phyloP scores from a whole-genome alignment of 257 asterid genomes.

The Solanum pinnatisectum region DNA sequence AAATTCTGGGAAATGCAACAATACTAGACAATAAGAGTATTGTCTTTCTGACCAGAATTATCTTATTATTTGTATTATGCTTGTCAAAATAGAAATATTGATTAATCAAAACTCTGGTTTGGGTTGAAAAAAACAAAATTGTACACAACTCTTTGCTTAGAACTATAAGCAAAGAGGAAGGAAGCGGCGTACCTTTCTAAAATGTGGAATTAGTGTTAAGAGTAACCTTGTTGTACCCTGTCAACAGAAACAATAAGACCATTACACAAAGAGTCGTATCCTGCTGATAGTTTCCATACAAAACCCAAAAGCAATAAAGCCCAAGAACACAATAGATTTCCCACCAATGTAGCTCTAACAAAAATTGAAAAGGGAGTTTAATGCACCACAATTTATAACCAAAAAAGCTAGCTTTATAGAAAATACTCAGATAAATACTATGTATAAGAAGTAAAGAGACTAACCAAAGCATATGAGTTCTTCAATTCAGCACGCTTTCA shows the following conservation, averaged over 20 bases:
- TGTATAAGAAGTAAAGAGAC: background rate
- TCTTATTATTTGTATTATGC: background rate
- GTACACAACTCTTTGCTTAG: background rate
- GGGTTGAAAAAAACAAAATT: background rate
- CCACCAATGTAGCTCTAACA: background rate
- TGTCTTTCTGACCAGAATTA: background rate
- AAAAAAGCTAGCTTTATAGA: background rate
- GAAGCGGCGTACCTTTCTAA: conserved; percentile 62
- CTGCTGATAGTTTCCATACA: background rate
- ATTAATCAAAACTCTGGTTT: background rate
- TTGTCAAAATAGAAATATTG: background rate
- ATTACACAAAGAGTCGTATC: background rate
- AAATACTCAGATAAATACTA: background rate
- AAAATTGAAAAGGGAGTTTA: background rate
- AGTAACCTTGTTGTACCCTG: conserved; percentile 88
- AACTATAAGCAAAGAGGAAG: background rate
- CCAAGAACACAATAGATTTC: background rate
- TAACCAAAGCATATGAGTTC: background rate
- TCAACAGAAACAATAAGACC: conserved; percentile 6
- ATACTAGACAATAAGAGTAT: background rate
- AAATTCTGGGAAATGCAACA: background rate
- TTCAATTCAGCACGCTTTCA: background rate
- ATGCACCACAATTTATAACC: background rate
- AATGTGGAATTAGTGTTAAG: conserved; percentile 78
- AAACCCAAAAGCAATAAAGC: background rate